These are phyloP conservation scores for Areca catechu DNA, from an alignment of 176 grass and related monocot species.

Conservation along the genomic window DNA sequence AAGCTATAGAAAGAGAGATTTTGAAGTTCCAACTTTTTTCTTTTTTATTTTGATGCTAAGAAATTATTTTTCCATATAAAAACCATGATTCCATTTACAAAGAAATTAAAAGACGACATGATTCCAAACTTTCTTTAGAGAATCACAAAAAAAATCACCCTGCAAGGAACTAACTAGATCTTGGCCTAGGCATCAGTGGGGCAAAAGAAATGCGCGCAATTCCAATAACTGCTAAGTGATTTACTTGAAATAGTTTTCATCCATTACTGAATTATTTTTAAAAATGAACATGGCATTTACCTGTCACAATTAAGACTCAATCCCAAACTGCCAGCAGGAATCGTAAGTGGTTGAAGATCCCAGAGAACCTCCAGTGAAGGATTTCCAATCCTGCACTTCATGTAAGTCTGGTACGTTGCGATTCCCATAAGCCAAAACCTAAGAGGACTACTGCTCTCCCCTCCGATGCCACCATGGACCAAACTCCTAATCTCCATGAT, in stretches of 20 bases:
- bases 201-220: not conserved
- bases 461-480: slow-evolving; percentile 19
- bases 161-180: no score
- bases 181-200: no score
- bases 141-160: no score
- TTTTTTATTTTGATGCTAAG: no score
- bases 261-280: not conserved
- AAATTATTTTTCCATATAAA: no score
- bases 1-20: no score
- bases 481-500: slow-evolving; percentile 56
- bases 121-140: no score
- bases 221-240: not conserved
- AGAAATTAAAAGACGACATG: no score
- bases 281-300: slow-evolving; percentile 24
- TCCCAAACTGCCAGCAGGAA: slow-evolving; percentile 46
- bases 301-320: slow-evolving; percentile 78
- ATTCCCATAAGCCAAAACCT: slow-evolving; percentile 66
- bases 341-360: slow-evolving; percentile 64
- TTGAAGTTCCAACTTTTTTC: no score
- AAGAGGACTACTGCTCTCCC: slow-evolving; percentile 7
- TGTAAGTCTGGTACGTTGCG: slow-evolving; percentile 64
- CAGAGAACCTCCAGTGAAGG: slow-evolving; percentile 75
- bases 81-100: no score
- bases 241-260: not conserved
- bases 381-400: slow-evolving; percentile 48